Evolutionary conservation across 306 rosid genomes (phyloP), one percentile per base, ranked within the genome.

Genomic region (Vigna hirtella): DNA sequence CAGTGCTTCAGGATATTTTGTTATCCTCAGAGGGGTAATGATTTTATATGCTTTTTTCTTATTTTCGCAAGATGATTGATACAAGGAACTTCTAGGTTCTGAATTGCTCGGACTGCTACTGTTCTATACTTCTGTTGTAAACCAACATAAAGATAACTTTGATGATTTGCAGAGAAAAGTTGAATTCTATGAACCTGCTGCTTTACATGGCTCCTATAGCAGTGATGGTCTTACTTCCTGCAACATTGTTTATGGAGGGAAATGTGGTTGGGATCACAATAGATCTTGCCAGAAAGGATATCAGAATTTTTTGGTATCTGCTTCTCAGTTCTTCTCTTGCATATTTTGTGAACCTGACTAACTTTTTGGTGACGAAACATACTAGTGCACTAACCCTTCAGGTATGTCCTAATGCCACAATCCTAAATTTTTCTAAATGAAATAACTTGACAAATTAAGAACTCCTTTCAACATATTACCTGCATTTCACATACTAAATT

Each of bases 371-470:
- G 56, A 86, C 89, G 1, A 86, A 86, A 72, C 77, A 83, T 52
- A 86, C 89, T n/a, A 79, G 89, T 79, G 85, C 89, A 15, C 78
- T 82, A 20, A 86, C 89, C 32, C 89, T 86, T 79, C 89, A 86
- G 86, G 89, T 86, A 72, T 81, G 67, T 79, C 64, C 62, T 48
- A 40, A 58, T 13, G 10, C 17, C 55, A 52, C 73, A 63, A 17
- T 63, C 24, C 68, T 26, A 22, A 34, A 42, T 42, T 7, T 42
- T 53, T 4, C 56, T 20, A 11, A 24, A 66, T 26, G 56, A 2
- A 78, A 56, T 12, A 32, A 67, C 47, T 42, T 55, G 16, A 77
- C 22, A 66, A 2, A 67, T 7, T 66, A 42, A 6, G 13, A 0
- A 77, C n/a, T 52, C 4, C 52, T 15, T 77, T 55, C n/a, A 51